Base-by-base conservation (phyloP, 2,329 filamentous ascomycete species). In the Chaetothyriales sp. region DNA sequence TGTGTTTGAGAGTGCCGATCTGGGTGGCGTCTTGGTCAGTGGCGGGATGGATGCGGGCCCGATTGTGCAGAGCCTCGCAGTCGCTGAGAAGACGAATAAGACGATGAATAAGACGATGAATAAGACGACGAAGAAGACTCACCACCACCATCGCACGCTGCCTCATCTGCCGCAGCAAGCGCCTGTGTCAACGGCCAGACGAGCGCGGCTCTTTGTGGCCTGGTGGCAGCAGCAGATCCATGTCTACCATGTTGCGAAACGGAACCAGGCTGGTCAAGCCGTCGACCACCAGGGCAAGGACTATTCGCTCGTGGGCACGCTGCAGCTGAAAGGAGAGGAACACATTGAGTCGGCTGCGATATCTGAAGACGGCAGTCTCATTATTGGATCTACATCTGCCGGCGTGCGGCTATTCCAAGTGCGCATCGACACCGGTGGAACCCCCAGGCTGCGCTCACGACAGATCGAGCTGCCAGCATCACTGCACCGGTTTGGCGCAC, bases 141-240 rank as follows among this genome's bases (percentile, higher is more conserved):
- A 79, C 61, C 88, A 96, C 64, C 78, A 92, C 58, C 86, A 93
- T 66, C 79, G 88, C 53, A 79, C 80, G 18, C 75, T 98, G 49
- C 80, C 89, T n/a, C 81, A 81, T 62, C 74, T 98, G 12, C 90
- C 92, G 2, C 89, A 95, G 62, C 73, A 78, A 48, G 77, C 85
- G 1, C 81, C 84, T 2, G 66, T 95, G 6, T 72, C 78, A 36
- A 89, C 86, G 57, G 84, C 89, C 2, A 73, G 81, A 1, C 77
- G 77, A 43, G 81, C 81, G 44, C 79, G 92, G 47, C 71, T 95
- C 19, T 70, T 98, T 22, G 78, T 92, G 61, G 86, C 86, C 65
- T 96, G 88, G 85, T 96, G 89, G 87, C 86, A 90, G 57, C 77
- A 84, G 51, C 85, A 93, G 64, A 74, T 96, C 47, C 81, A 84